Base-by-base conservation (phyloP, 2,329 filamentous ascomycete species). In the Anthostomella pinea region DNA sequence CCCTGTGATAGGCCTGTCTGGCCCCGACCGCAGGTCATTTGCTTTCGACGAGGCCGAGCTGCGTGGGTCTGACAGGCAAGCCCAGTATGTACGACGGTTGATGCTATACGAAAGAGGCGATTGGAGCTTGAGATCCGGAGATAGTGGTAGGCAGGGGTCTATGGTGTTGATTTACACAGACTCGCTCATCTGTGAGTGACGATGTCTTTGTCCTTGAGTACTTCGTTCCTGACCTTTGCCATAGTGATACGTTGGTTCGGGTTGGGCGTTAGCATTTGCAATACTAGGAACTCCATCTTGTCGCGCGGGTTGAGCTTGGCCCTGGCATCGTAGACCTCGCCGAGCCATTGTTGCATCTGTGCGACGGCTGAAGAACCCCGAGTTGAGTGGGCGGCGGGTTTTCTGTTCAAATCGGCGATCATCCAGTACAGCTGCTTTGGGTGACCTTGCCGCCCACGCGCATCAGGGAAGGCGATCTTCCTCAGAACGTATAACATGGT, bases 401-500 rank as follows among this genome's bases (percentile, higher is more conserved):
- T 56, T 15, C 62, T 67, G 55, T 79, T 75, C 25, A 79, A 61
- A 24, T 76, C 73, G 1, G 73, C 72, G 43, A 80, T 79, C 51
- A 69, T 63, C 75, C 76, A 80, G 58, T 78, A 77, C 14, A 79
- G 59, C 18, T 71, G 70, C 37, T 65, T 66, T 1, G 69, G 66
- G 39, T 75, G 70, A 2, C 66, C 63, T 34, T 66, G 65, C 17
- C 69, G 59, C 3, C 66, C 70, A 14, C 76, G 68, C 21, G 65
- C 60, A 44, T 79, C 76, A 1, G 76, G 76, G 38, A 77, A 75
- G 1, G 68, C 51, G 22, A 79, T 74, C 57, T 75, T 75, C 45
- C 67, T 64, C 35, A 80, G 56, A 4, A 77, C 69, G 44, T 80
- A 80, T 14, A 80, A 65, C 75, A 80, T 79, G 19, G 75, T 78